Evolutionary conservation across 805 yeast species (phyloP), one percentile per base, ranked within the genome.

Genomic region (Wickerhamiella hasegawae): DNA sequence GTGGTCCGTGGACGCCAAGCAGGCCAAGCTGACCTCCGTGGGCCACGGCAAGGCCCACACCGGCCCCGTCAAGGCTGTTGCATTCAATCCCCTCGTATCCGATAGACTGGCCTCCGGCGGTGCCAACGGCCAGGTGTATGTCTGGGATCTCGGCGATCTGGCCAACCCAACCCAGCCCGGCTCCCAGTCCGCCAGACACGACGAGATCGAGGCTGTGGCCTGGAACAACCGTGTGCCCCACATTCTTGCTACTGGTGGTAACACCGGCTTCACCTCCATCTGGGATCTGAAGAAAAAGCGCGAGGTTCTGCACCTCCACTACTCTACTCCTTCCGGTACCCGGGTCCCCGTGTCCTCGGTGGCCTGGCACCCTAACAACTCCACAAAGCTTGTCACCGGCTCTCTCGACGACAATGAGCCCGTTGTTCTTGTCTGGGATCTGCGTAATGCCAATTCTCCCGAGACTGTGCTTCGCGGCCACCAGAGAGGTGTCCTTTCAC

Each of bases 401-500:
- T 75, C 90, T 20, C 84, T 77, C 40, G 70, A 73, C 39, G 96
- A 85, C 55, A 32, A 37, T 20, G 50, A 46, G 35, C 94, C 98
- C 10, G 68, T 79, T 22, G 73, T 90, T 36, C 60, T 83, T 44
- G 65, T 87, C 12, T 90, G 98, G 98, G 96, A 90, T 61, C 67
- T 90, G 52, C 73, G 96, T 57, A 87, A 90, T 54, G 74, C 94
- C 20, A 77, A 79, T 49, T 82, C 78, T n/a, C 99, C 99, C 6
- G 84, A 82, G 52, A 60, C 59, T 39, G 62, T 78, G 24, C 57
- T 85, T 48, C 59, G 54, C 20, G 95, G 96, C 37, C 97, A 87
- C 55, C 68, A 72, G 33, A 78, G 79, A 57, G 98, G 97, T 26
- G 75, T 90, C 15, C 58, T 87, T 35, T 80, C 94, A 6, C 60